Percentiles rank a stretch among this genome's conserved stretches.
phyloP scores from a whole-genome alignment of 2,329 filamentous ascomycete genomes.

The Ophiognomonia clavigignenti-juglandacearum region DNA sequence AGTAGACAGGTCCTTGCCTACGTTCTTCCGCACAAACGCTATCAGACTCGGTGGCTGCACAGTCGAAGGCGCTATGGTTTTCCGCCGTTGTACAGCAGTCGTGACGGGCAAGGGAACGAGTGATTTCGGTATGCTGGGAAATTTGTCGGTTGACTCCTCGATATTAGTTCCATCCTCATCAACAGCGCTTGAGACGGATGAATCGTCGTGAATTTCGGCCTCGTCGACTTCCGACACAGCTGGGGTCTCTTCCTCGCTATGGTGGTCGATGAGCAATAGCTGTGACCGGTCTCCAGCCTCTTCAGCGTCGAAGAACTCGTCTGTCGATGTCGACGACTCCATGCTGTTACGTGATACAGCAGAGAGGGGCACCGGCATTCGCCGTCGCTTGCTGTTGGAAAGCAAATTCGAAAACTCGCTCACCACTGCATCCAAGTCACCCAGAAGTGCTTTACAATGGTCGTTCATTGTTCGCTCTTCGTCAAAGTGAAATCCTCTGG shows the following conservation, averaged over 20 bases:
- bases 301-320: conserved; percentile 94
- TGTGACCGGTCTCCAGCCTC: conserved; percentile 57
- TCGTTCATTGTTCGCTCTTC: conserved; percentile 69
- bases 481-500: conserved; percentile 31
- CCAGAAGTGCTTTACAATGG: conserved; percentile 76
- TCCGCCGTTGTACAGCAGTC: conserved; percentile 59
- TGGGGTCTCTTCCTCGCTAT: conserved; percentile 62
- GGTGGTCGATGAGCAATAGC: conserved; percentile 67
- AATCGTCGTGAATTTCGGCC: conserved; percentile 53
- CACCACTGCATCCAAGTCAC: conserved; percentile 79
- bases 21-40: conserved; percentile 92
- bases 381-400: conserved; percentile 71
- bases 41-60: conserved; percentile 86
- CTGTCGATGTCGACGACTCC: conserved; percentile 70
- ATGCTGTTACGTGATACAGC: conserved; percentile 59
- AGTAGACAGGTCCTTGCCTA: conserved; percentile 93
- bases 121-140: conserved; percentile 70
- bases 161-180: conserved; percentile 50
- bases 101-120: conserved; percentile 73
- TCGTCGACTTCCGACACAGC: conserved; percentile 50
- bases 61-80: conserved; percentile 66
- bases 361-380: conserved; percentile 51
- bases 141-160: conserved; percentile 59
- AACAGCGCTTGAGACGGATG: conserved; percentile 55
- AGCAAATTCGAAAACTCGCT: conserved; percentile 76